Evolutionary conservation across 352 stramenopile genomes (phyloP).

Genomic region (Blastocystis sp.): DNA sequence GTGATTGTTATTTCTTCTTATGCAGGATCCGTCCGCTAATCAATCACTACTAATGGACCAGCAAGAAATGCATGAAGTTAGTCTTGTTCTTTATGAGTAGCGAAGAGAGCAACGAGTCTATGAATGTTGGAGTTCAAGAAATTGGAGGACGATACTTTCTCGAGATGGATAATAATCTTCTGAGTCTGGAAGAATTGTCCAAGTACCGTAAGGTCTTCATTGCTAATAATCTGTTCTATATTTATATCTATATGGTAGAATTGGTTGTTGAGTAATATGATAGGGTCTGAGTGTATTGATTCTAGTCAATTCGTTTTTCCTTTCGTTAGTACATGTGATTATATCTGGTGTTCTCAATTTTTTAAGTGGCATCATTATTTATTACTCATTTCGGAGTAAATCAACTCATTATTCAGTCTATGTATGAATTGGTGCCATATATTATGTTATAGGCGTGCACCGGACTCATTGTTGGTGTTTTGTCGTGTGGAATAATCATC

Average conservation of each 20-base stretch:
- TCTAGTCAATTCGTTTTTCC: constrained; percentile 30
- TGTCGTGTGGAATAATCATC: neutral
- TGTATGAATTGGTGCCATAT: neutral
- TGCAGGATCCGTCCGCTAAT: neutral
- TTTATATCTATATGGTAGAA: neutral
- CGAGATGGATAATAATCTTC: constrained; percentile 10
- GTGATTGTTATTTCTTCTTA: neutral
- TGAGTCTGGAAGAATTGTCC: constrained; percentile 20
- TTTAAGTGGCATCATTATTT: neutral
- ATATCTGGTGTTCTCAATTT: neutral
- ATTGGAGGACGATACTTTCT: constrained; percentile 12
- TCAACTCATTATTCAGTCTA: neutral
- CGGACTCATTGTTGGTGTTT: neutral
- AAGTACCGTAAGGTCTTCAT: constrained; percentile 57
- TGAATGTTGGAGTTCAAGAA: constrained; percentile 32
- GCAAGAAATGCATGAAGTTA: neutral
- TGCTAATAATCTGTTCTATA: constrained; percentile 36
- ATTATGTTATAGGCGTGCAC: neutral
- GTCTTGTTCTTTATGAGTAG: neutral
- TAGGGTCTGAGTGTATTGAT: constrained; percentile 29
- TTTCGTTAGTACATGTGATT: neutral
- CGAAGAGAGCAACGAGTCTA: neutral
- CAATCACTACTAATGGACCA: neutral
- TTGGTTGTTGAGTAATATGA: neutral
- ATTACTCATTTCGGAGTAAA: neutral